These are phyloP conservation scores for Microsporum ferrugineum DNA, from an alignment of 2,329 filamentous ascomycete genomes.

Conservation along the genomic window DNA sequence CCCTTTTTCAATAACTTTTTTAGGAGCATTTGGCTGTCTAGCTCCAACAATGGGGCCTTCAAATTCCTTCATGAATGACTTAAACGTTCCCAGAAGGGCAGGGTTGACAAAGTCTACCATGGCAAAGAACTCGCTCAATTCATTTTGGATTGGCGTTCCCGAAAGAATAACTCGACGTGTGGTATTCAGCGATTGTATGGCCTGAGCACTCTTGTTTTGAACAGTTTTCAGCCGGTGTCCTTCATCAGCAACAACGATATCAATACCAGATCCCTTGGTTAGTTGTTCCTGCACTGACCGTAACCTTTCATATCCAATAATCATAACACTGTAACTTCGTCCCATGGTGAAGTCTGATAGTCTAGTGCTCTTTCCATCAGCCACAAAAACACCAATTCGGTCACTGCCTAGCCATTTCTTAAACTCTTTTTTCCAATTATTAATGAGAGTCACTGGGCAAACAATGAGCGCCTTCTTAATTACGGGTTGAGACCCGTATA, in stretches of 20 bases:
- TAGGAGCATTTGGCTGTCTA: conserved; percentile 51
- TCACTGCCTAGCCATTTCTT: conserved; percentile 63
- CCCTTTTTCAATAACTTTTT: conserved; percentile 52
- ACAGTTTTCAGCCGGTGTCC: conserved; percentile 57
- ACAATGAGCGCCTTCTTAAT: conserved; percentile 62
- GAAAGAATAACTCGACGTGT: conserved; percentile 52
- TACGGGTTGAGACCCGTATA: conserved; percentile 48
- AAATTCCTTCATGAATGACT: conserved; percentile 53
- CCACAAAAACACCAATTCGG: conserved; percentile 56
- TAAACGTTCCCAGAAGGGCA: conserved; percentile 50
- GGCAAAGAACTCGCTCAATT: conserved; percentile 55
- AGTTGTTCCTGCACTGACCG: conserved; percentile 54
- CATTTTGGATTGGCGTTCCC: conserved; percentile 58
- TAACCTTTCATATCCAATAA: conserved; percentile 62
- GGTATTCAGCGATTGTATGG: conserved; percentile 54
- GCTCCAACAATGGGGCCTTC: conserved; percentile 54
- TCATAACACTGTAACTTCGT: conserved; percentile 57
- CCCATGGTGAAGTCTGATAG: conserved; percentile 59
- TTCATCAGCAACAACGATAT: conserved; percentile 61
- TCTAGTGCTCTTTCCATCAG: conserved; percentile 48
- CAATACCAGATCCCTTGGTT: conserved; percentile 50
- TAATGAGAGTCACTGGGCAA: conserved; percentile 59
- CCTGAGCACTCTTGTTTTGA: conserved; percentile 55
- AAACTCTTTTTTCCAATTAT: conserved; percentile 64
- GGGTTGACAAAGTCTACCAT: conserved; percentile 61